A percentile compares a stretch with the other conserved stretches of the same genome.
Conservation (phyloP, 352 stramenopile genomes). For the Pythium biforme region DNA sequence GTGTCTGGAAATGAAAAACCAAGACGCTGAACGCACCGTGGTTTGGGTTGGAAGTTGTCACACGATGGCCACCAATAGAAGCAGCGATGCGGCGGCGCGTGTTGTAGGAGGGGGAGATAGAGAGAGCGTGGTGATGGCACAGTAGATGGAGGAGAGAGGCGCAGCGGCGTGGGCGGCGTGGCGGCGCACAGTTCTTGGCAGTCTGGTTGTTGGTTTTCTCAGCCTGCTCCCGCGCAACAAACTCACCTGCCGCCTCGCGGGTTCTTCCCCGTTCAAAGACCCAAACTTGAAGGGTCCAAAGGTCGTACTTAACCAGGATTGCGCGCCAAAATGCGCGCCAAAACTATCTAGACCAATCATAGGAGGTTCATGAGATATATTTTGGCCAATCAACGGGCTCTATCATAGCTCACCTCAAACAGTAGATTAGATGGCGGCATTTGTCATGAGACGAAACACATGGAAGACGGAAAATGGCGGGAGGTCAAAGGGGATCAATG, state of each 20-base stretch:
- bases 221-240: constrained; percentile 8
- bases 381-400: not conserved
- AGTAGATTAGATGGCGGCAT: constrained; percentile 17
- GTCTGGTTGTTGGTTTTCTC: not conserved
- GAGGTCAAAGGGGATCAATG: not conserved
- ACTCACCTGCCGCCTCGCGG: constrained; percentile 3
- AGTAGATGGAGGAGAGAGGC: no score
- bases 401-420: not conserved
- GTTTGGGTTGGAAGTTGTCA: no score
- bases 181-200: not conserved
- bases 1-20: no score
- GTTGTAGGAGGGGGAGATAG: no score
- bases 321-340: constrained; percentile 22
- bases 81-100: no score
- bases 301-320: constrained; percentile 20
- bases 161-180: not conserved
- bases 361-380: not conserved
- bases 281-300: constrained; percentile 18
- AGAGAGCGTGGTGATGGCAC: no score
- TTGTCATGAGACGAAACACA: constrained; percentile 5
- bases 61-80: no score
- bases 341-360: constrained; percentile 13
- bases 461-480: constrained; percentile 3
- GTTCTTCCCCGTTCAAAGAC: constrained; percentile 20
- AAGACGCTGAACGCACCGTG: no score